Evolutionary conservation across 305 asterid species (phyloP).

Genomic region (Fraxinus velutina): DNA sequence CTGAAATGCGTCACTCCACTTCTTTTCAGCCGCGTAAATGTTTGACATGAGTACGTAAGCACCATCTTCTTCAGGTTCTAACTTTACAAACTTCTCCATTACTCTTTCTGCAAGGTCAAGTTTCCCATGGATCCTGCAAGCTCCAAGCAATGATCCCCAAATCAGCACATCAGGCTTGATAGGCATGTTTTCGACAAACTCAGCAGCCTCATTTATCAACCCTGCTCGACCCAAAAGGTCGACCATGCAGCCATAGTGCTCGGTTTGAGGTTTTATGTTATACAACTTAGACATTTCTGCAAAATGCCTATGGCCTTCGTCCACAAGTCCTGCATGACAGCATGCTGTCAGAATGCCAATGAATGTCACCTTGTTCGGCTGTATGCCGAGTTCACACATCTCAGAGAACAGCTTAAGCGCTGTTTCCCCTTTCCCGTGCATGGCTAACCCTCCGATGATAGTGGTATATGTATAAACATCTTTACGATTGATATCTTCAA

Average conservation of each 20-base stretch:
- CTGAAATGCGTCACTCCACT: constrained; percentile 28
- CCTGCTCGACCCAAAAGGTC: constrained; percentile 42
- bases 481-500: constrained; percentile 22
- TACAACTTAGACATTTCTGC: constrained; percentile 31
- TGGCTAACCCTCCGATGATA: constrained; percentile 34
- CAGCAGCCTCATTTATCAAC: constrained; percentile 28
- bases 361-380: constrained; percentile 37
- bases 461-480: constrained; percentile 38
- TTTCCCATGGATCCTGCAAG: constrained; percentile 35
- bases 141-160: constrained; percentile 40
- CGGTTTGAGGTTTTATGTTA: constrained; percentile 29
- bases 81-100: constrained; percentile 23
- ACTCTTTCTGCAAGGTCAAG: constrained; percentile 35
- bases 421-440: constrained; percentile 34
- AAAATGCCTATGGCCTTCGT: constrained; percentile 31
- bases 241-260: constrained; percentile 47
- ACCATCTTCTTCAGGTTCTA: constrained; percentile 31
- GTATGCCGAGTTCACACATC: constrained; percentile 33
- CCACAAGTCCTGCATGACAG: constrained; percentile 33
- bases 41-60: constrained; percentile 37
- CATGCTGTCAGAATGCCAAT: constrained; percentile 39
- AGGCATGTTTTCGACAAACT: constrained; percentile 30
- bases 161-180: constrained; percentile 34
- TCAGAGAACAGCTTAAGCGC: constrained; percentile 32
- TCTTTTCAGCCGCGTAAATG: constrained; percentile 36